Evolutionary conservation across 2,329 filamentous ascomycete genomes (phyloP).

Genomic region (Pseudocercospora musae): DNA sequence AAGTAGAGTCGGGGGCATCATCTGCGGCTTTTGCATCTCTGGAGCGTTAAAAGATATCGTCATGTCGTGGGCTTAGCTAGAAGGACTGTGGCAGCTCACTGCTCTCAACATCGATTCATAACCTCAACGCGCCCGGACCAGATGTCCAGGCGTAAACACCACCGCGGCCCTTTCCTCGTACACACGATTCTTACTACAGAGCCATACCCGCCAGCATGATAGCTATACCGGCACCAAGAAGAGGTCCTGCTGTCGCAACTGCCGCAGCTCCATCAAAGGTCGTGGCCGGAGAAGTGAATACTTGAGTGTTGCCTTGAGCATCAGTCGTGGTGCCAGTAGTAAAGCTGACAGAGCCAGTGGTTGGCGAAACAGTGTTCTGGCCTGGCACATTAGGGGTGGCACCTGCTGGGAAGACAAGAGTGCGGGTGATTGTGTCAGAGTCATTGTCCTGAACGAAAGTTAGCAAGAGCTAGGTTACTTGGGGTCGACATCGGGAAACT

Average conservation of each 20-base stretch:
- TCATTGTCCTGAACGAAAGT: not conserved
- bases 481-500: not conserved
- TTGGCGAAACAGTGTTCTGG: not conserved
- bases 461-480: not conserved
- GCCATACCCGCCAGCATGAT: conserved; percentile 6
- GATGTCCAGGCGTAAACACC: not conserved
- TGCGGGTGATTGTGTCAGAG: conserved; percentile 2
- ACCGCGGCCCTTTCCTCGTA: not conserved
- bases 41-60: not conserved
- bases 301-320: not conserved
- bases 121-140: not conserved
- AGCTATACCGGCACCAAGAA: conserved; percentile 1
- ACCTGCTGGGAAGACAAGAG: conserved; percentile 1
- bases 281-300: not conserved
- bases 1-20: too few species aligned
- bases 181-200: not conserved
- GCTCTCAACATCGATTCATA: not conserved
- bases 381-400: not conserved
- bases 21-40: too few species aligned
- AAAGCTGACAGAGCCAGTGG: not conserved
- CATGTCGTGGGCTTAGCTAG: not conserved
- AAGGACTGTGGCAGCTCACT: not conserved
- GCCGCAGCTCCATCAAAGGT: not conserved
- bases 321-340: not conserved
- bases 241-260: not conserved